phyloP scores from a whole-genome alignment of 2,329 filamentous ascomycete species.

The Alternaria tenuissima region DNA sequence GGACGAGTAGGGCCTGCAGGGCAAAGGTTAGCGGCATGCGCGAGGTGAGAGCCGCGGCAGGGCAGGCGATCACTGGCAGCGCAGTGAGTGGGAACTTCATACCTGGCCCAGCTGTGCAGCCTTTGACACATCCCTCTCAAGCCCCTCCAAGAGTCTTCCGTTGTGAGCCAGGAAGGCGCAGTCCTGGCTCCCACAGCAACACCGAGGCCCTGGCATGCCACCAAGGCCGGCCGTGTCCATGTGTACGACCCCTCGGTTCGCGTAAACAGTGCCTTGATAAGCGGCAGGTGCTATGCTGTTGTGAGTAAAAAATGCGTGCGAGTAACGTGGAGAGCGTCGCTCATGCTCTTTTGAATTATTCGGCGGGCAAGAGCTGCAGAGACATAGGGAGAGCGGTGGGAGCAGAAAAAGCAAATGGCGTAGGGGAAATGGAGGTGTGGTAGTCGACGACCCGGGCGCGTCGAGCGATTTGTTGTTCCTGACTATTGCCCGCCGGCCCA shows the following conservation, averaged over 20 bases:
- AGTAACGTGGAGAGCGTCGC: conserved; percentile 15
- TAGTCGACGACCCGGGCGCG: conserved; percentile 1
- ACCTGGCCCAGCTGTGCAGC: conserved; percentile 93
- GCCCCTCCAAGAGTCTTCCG: conserved; percentile 75
- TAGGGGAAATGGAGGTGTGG: conserved; percentile 8
- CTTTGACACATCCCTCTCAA: conserved; percentile 87
- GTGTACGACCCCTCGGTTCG: conserved; percentile 19
- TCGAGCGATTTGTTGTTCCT: conserved; percentile 21
- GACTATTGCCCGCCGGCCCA: conserved; percentile 14
- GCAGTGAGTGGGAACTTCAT: conserved; percentile 47
- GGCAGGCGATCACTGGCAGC: conserved; percentile 11
- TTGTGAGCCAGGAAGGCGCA: conserved; percentile 86
- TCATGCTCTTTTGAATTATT: conserved; percentile 29
- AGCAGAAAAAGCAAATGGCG: conserved; percentile 3
- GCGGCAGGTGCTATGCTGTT: conserved; percentile 1
- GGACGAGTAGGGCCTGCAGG: conserved; percentile 85
- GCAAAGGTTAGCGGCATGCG: conserved; percentile 69
- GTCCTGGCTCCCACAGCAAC: conserved; percentile 85
- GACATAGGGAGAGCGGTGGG: conserved; percentile 19
- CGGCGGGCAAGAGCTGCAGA: conserved; percentile 2
- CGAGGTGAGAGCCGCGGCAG: conserved; percentile 25
- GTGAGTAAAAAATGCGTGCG: conserved; percentile 11
- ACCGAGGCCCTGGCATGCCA: conserved; percentile 56
- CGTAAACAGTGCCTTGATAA: neutral
- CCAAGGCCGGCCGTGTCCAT: conserved; percentile 31